Evolutionary conservation across 208 protist genomes (phyloP), one percentile per base, ranked within the genome.

Genomic region (Zelonia costaricensis): DNA sequence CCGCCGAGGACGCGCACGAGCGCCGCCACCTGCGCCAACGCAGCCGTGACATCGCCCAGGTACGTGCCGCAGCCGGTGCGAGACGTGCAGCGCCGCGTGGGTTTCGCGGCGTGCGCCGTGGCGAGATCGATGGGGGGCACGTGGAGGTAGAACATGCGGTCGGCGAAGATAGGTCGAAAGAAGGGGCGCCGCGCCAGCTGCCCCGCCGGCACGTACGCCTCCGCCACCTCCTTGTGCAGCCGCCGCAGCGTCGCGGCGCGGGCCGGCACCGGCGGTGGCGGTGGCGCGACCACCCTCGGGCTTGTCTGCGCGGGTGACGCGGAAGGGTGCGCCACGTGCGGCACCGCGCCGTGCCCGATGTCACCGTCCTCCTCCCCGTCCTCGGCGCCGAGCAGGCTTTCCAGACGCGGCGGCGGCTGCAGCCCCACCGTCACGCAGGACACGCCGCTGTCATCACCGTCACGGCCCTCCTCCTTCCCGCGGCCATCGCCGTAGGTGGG

Each of bases 1-100:
- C 84, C 87, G 27, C 87, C 87, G 18, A 93, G 74, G 16, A 81
- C 35, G 20, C 82, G 83, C 15, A 93, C 48, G 1, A 93, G 62
- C 59, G 81, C 72, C 38, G 67, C 71, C 27, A 78, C 83, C 49
- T 82, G 74, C 62, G 74, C 62, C 13, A 71, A 57, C 27, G 70
- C 74, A 2, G 64, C 74, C n/a, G 65, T 51, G 42, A 62, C 74
- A 49, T 69, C 66, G 0, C 53, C 56, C 2, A 76, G n/a, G 38
- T 52, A 57, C 7, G 18, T 59, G 20, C 36, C 27, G 20, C 27
- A 25, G 40, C 25, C 57, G 27, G 16, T 35, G 40, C 43, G 31
- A 18, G 15, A 22, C n/a, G n/a, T n/a, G n/a, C n/a, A n/a, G n/a
- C n/a, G n/a, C n/a, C n/a, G n/a, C n/a, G n/a, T n/a, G n/a, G n/a